Evolutionary conservation across 805 yeast genomes (phyloP).

Genomic region (Lachancea fermentati): DNA sequence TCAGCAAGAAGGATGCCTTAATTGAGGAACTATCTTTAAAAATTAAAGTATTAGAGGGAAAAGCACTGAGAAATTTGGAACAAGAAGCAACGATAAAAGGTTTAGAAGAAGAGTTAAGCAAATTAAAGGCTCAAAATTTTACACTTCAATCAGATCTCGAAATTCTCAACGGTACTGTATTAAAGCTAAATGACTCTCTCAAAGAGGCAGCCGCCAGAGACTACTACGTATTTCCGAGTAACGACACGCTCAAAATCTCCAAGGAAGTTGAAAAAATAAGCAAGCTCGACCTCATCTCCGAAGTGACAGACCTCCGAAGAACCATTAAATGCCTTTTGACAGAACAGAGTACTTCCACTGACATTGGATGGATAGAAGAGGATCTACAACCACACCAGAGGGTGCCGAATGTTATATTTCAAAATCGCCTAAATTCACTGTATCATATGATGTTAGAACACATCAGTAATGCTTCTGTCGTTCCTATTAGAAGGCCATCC

Average conservation of each 20-base stretch:
- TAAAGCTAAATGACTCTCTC: conserved; percentile 18
- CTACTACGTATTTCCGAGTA: conserved; percentile 20
- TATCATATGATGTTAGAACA: neutral
- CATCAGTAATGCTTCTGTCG: neutral
- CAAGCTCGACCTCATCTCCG: conserved; percentile 38
- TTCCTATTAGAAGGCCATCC: neutral
- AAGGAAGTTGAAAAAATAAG: conserved; percentile 33
- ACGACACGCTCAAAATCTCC: conserved; percentile 32
- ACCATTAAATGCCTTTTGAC: neutral
- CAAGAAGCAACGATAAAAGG: conserved; percentile 16
- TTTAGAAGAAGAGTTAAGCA: conserved; percentile 17
- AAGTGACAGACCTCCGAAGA: conserved; percentile 37
- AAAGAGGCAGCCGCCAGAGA: conserved; percentile 25
- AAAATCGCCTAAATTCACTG: neutral
- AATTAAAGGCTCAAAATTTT: conserved; percentile 22
- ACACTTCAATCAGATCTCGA: conserved; percentile 10
- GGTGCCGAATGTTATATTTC: neutral
- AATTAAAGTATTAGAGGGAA: conserved; percentile 40
- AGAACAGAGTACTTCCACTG: neutral
- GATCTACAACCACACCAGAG: neutral
- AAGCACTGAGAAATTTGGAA: conserved; percentile 33
- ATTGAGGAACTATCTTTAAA: conserved; percentile 43
- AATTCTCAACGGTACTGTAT: conserved; percentile 12
- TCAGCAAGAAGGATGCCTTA: conserved; percentile 9
- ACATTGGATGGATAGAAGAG: conserved; percentile 1